Evolutionary conservation across 192 early-diverging fungal genomes (phyloP), one percentile per base, ranked within the genome.

Genomic region (Haplosporangium gracile): DNA sequence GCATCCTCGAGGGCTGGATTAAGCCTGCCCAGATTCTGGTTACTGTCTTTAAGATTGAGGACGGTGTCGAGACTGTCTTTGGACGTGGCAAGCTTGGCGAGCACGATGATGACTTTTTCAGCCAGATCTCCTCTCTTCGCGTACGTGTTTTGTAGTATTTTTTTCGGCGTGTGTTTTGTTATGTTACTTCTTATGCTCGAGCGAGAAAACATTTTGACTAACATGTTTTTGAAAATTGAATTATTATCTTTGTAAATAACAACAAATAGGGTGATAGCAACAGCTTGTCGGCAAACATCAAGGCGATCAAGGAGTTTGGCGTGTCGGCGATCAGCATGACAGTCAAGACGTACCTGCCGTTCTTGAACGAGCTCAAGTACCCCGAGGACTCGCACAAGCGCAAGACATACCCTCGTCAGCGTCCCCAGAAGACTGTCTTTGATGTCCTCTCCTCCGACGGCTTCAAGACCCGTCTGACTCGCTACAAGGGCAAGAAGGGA

Each of bases 401-500:
- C 39, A 82, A 85, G 78, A 45, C 72, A 10, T 81, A 63, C 57
- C 43, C 77, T n/a, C 85, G 81, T 26, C 76, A 88, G 70, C 76
- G 79, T 42, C 80, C 79, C 13, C 38, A 29, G 72, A 57, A 65
- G 45, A 73, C 77, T 18, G 78, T 70, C 6, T 88, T 51, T 80
- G 70, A 69, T 26, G 78, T 89, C 15, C 69, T 74, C 8, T 72
- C 89, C 5, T 77, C 82, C 2, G 89, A 89, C 78, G 82, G 82
- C 51, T 79, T 88, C 51, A 77, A 85, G 22, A 74, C 80, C 22
- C 72, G 68, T 47, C 60, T 88, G 65, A 77, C 77, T 22, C 77
- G 89, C 42, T 90, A 85, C 70, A 75, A 77, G 55, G 89, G 89
- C 29, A 83, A 72, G 36, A 89, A 89, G 55, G 88, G 88, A 13